Evolutionary conservation across 805 yeast species (phyloP), one percentile per base, ranked within the genome.

Genomic region (Candida piceae): DNA sequence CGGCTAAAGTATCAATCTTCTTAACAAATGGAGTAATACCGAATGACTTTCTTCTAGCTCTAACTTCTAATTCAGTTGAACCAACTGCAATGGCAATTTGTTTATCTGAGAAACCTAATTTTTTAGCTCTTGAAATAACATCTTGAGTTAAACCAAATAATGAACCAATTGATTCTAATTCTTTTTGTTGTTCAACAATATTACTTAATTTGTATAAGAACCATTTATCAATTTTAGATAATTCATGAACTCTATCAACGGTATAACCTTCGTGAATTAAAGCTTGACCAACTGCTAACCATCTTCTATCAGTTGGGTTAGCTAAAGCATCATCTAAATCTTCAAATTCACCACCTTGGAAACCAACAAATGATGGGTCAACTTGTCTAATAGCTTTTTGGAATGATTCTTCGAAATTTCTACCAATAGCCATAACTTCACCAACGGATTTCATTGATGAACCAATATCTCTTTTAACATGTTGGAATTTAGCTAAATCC

Each of bases 371-470:
- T 46, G 84, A 94, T 64, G 93, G 90, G 60, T 93, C 98, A 23
- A 95, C 88, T 13, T 95, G 84, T 64, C 98, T 77, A 50, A 93
- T 88, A 40, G 97, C 98, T 68, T 90, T 90, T 64, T 93, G 98
- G 48, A 90, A 85, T 8, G 97, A 95, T 62, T 90, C 98, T 66
- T 90, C 98, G 50, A 90, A 90, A 19, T 95, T 90, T 63, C 98
- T 76, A 57, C 98, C 98, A 57, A 90, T 86, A 50, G 90, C 76
- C 98, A 90, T 90, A 36, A 93, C 97, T 64, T 90, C 98, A 71
- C 98, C 98, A 48, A 90, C 97, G 44, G 97, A 88, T 68, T 90
- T 90, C 98, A 90, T 90, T 21, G 96, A 79, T 2, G 97, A 88
- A 26, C 29, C 8, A 93, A 83, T 52, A 90, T 76, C 60, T 80